Base-by-base conservation (phyloP, 768 basidiomycete species). In the Termitomyces heimii region DNA sequence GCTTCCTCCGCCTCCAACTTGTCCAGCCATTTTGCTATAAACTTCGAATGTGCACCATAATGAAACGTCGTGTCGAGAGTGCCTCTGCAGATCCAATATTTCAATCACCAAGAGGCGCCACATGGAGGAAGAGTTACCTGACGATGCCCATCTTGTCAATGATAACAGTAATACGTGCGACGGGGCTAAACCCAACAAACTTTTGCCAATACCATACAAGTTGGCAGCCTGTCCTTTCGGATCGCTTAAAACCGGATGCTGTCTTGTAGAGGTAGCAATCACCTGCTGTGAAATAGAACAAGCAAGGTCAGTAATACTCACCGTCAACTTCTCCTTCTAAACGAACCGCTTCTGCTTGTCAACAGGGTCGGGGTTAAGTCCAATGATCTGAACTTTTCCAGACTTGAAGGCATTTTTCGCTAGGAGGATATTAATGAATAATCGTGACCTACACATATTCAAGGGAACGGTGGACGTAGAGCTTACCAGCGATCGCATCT, bases 161-260 rank as follows among this genome's bases (percentile, higher is more conserved):
- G 63, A 93, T 75, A 65, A 92, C 86, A 3, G 92, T 94, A 34
- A 83, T 80, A 13, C 92, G 80, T 4, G 82, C 80, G 42, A 73
- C 65, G 42, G 82, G 0, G 73, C 72, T 13, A 93, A 60, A 18
- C 92, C 92, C 29, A 92, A 67, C 60, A 93, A 62, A 1, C 82
- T 82, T 62, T 81, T 86, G 12, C 82, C 82, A n/a, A 91, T 77
- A 1, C 77, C 71, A 64, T 88, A 94, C 3, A 80, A 76, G 64
- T 84, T 82, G 61, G 84, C 77, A 3, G 80, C 84, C 55, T 78
- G 75, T 40, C 85, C 85, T 13, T 83, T 76, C 20, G 70, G 67
- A 62, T 94, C 92, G 62, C 88, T 90, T 62, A 94, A 71, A 24
- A 94, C 80, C 4, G 90, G 89, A 70, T 88, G 94, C 88, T 89